A percentile compares a stretch with the other conserved stretches of the same genome.
Evolutionary conservation across 2,329 filamentous ascomycete genomes (phyloP).

Genomic region (Ampelomyces quisqualis): DNA sequence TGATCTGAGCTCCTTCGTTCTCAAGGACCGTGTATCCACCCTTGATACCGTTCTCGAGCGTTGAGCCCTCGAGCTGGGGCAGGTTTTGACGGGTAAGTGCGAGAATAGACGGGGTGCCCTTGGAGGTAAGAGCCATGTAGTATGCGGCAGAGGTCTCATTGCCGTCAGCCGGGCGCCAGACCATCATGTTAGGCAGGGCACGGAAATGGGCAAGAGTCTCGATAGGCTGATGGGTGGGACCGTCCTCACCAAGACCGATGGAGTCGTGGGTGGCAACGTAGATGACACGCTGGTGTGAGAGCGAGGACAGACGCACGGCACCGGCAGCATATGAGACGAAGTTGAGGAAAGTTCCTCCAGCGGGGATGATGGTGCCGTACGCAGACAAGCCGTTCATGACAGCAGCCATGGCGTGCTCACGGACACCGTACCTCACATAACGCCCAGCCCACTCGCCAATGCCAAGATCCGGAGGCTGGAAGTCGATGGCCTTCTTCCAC

Average conservation of each 20-base stretch:
- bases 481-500: slow-evolving; percentile 96
- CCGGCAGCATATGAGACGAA: slow-evolving; percentile 98
- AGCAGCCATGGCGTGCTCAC: slow-evolving; percentile 88
- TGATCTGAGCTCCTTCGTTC: slow-evolving; percentile 78
- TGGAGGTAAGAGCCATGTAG: slow-evolving; percentile 89
- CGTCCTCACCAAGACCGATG: slow-evolving; percentile 97
- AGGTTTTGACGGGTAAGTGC: slow-evolving; percentile 97
- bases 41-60: slow-evolving; percentile 85
- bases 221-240: slow-evolving; percentile 97
- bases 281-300: slow-evolving; percentile 88
- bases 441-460: slow-evolving; percentile 89
- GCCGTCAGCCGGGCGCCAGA: slow-evolving; percentile 97
- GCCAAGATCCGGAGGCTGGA: slow-evolving; percentile 84
- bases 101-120: slow-evolving; percentile 87
- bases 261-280: slow-evolving; percentile 99
- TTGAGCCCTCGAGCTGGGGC: slow-evolving; percentile 93
- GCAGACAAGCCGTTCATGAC: slow-evolving; percentile 94
- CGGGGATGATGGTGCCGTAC: slow-evolving; percentile 93
- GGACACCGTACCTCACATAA: slow-evolving; percentile 90
- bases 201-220: slow-evolving; percentile 98
- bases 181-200: slow-evolving; percentile 97
- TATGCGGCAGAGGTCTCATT: slow-evolving; percentile 98
- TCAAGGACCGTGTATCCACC: slow-evolving; percentile 92
- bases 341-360: slow-evolving; percentile 96
- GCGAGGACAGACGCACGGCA: slow-evolving; percentile 87